Evolutionary conservation across 148 eudicot genomes (phyloP), one percentile per base, ranked within the genome.

Genomic region (Dysphania ambrosioides): DNA sequence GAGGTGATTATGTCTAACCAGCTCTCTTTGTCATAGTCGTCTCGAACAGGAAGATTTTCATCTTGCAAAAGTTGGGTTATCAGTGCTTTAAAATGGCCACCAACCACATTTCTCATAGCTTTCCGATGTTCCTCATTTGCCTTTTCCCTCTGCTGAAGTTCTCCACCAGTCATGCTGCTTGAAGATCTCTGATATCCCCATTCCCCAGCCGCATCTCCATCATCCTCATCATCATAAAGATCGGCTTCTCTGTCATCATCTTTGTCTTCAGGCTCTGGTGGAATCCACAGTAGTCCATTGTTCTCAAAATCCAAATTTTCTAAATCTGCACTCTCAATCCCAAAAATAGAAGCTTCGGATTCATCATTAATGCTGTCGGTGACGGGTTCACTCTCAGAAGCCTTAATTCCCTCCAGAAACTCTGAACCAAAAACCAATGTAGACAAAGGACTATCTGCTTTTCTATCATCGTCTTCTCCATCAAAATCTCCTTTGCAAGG

Each of bases 271-370:
- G 99, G 90, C 26, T 92, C 94, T 36, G 99, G 99, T n/a, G 99
- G 97, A 49, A 92, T 88, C 99, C 99, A 95, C 34, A 95, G 87
- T 68, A 88, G 80, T 66, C 92, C 97, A 81, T 89, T 85, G 79
- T 88, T 92, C 79, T 95, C 99, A 81, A 92, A 95, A 84, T 95
- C 99, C 75, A 95, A 83, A 67, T 89, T 91, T 79, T 92, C 99
- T 44, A 69, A 72, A 64, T 88, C 82, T 23, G 78, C 86, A 75
- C 79, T 84, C 78, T 83, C 85, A 34, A 85, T 72, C 64, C 73
- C 88, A 83, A 84, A 87, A 11, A 84, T 59, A 44, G 94, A 92
- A 44, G 88, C 81, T 75, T 88, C 96, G 78, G 79, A 75, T 78
- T 86, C 97, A 69, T 85, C 88, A 72, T 74, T 78, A 76, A 38